These are phyloP conservation scores for Sorghum bicolor DNA, from an alignment of 176 grass and related monocot species.

Conservation along the genomic window Sorghum_bicolor_NCBIv3 NC_012878.2:56624001-56624500, in stretches of 20 bases:
- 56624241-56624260: neutral
- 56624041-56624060: too few relatives aligned
- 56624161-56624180: too few relatives aligned
- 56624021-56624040: neutral
- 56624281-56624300: neutral
- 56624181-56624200: neutral
- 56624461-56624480: constrained; percentile 24
- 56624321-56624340: neutral
- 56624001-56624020: neutral
- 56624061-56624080: neutral
- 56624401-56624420: constrained; percentile 17
- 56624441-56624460: neutral
- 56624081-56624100: neutral
- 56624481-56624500: neutral
- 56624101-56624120: neutral
- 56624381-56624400: neutral
- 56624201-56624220: neutral
- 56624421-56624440: constrained; percentile 15
- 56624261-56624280: neutral
- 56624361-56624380: neutral
- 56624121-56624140: neutral
- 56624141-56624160: neutral
- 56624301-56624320: neutral
- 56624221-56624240: too few relatives aligned
- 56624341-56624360: constrained; percentile 11